Evolutionary conservation across 139 green algal species (phyloP).

Genomic region (Auxenochlorella pyrenoidosa): DNA sequence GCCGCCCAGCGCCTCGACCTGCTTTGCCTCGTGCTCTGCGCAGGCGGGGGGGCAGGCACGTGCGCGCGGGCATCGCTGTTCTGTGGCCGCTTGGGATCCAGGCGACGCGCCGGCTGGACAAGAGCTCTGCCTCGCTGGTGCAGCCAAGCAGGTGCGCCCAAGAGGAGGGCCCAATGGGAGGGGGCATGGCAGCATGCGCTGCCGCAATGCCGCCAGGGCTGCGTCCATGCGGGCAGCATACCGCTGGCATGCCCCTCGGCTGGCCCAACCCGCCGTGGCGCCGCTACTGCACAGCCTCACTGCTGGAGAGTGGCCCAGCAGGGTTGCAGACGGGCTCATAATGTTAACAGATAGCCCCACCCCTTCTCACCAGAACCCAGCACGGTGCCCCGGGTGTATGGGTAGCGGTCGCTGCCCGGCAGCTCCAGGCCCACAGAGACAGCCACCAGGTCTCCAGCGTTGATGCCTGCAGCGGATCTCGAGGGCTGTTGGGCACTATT

Average conservation of each 20-base stretch:
- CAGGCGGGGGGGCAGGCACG: background rate
- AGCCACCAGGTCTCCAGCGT: slow-evolving; percentile 75
- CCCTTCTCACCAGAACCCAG: slow-evolving; percentile 18
- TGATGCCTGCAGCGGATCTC: slow-evolving; percentile 56
- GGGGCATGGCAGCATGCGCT: too few species aligned
- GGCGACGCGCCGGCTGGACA: too few species aligned
- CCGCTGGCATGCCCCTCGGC: background rate
- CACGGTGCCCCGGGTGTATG: slow-evolving; percentile 21
- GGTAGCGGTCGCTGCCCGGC: slow-evolving; percentile 37
- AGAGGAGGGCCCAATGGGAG: too few species aligned
- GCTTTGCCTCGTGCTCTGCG: slow-evolving; percentile 25
- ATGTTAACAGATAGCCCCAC: too few species aligned
- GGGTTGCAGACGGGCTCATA: too few species aligned
- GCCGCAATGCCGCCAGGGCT: background rate
- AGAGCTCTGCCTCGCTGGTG: too few species aligned
- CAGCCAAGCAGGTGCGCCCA: too few species aligned
- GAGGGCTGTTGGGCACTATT: background rate
- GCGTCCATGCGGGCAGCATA: too few species aligned
- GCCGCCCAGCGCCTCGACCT: background rate
- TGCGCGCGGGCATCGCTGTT: background rate
- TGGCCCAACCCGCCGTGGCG: too few species aligned
- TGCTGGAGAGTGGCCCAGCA: too few species aligned
- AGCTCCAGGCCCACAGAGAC: slow-evolving; percentile 75
- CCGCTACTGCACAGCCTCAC: too few species aligned
- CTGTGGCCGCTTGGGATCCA: too few species aligned